Base-by-base conservation (phyloP, 805 yeast species). In the Monosporozyma aquatica region DNA sequence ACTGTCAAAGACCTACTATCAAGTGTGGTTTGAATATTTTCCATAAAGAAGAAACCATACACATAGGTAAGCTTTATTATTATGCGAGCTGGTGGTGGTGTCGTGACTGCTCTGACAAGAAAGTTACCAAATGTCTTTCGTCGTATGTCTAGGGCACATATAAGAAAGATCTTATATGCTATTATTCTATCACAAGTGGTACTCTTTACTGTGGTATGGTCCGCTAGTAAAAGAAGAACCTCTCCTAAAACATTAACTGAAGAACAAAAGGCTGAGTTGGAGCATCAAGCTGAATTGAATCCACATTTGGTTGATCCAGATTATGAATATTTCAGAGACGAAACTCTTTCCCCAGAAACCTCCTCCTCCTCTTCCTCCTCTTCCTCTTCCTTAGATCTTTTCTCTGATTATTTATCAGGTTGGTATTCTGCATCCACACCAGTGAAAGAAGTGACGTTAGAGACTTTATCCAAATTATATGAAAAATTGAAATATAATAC, bases 401-500 rank as follows among this genome's bases (percentile, higher is more conserved):
- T 37, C 17, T 27, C 29, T 11, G 29, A 26, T 26, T 17, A 17
- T 25, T n/a, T 37, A 4, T 37, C 29, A 6, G 22, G 24, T 10
- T 32, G 35, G 35, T 32, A 32, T 10, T 32, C 35, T 18, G 10
- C 35, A 5, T 11, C 35, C 5, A 32, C 35, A 1, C 26, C 25
- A 21, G 17, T 7, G 7, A 22, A 34, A 22, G 22, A 27, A 4
- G 28, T 25, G 8, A 25, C 20, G 25, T 20, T 37, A 26, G 18
- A 17, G 9, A 18, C 39, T n/a, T 21, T 37, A 11, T 25, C 29
- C 13, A 48, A 13, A 44, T 39, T 54, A 15, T 56, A 50, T 39
- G 43, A 46, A n/a, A 55, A 50, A 42, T 40, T 53, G 30, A 46
- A 46, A 36, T 59, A 44, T 33, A 48, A 51, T 29, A 51, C 58